Base-by-base conservation (phyloP, 2,329 filamentous ascomycete genomes). In the Xylogone sp. region DNA sequence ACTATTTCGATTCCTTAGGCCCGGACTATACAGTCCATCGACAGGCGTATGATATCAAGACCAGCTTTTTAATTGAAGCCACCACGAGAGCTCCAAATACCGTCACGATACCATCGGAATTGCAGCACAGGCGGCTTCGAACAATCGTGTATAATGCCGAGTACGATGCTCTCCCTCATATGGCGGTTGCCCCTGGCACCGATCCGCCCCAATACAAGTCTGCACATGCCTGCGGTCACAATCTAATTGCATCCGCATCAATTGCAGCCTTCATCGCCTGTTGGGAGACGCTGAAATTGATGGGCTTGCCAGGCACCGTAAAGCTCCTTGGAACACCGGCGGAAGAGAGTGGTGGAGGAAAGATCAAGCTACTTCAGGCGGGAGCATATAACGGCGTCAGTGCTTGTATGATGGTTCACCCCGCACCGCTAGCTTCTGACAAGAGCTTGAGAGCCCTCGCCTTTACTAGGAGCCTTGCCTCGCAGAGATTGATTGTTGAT, bases 21-120 rank as follows among this genome's bases (percentile, higher is more conserved):
- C 77, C 75, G 57, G 50, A 60, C 0, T 74, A 79, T 6, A 74
- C 66, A 9, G 70, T 71, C 1, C 71, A 75, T 50, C n/a, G n/a
- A n/a, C n/a, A n/a, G n/a, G 72, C 76, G 0, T 77, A 76, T 56
- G 76, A 74, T 2, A 53, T 81, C 0, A 66, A 71, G 7, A 81
- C 78, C 0, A 69, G 75, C 3, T 81, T 81, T 54, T 71, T 73
- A 45, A 72, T 69, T 18, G 65, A 71, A 13, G 60, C 64, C 22
- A 77, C 76, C 22, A 59, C 63, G 0, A 72, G 71, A 3, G 71
- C 71, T 5, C n/a, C n/a, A n/a, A n/a, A n/a, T n/a, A n/a, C n/a
- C n/a, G n/a, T n/a, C n/a, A n/a, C n/a, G n/a, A n/a, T n/a, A n/a
- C n/a, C n/a, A n/a, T n/a, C n/a, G n/a, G n/a, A n/a, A n/a, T n/a